Evolutionary conservation across 2,329 filamentous ascomycete species (phyloP).

Genomic region (Lachnellula suecica): DNA sequence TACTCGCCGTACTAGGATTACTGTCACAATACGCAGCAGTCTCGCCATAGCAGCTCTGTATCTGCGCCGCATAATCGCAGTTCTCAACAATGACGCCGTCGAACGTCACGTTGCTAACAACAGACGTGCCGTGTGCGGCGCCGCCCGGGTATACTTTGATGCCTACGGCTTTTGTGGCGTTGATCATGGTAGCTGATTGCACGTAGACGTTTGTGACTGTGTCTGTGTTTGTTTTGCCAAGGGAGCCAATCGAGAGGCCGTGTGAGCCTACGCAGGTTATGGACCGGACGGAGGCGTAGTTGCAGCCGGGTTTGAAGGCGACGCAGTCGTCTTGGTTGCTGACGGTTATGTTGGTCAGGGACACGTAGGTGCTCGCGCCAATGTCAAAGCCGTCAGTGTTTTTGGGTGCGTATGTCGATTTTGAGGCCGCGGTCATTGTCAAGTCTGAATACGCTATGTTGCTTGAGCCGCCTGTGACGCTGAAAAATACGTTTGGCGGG

Average conservation of each 20-base stretch:
- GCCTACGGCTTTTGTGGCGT: slow-evolving; percentile 43
- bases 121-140: slow-evolving; percentile 35
- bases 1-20: slow-evolving; percentile 34
- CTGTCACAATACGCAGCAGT: slow-evolving; percentile 36
- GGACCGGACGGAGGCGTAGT: slow-evolving; percentile 40
- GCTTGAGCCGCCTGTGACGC: slow-evolving; percentile 34
- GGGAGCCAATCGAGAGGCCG: slow-evolving; percentile 46
- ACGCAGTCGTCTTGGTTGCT: slow-evolving; percentile 60
- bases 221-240: slow-evolving; percentile 41
- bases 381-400: slow-evolving; percentile 57
- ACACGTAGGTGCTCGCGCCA: slow-evolving; percentile 43
- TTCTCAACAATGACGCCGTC: slow-evolving; percentile 36
- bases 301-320: slow-evolving; percentile 54
- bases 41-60: slow-evolving; percentile 44
- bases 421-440: slow-evolving; percentile 39
- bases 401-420: slow-evolving; percentile 39
- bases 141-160: slow-evolving; percentile 46
- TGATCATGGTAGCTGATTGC: slow-evolving; percentile 39
- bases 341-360: slow-evolving; percentile 47
- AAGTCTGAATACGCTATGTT: slow-evolving; percentile 39
- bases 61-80: slow-evolving; percentile 44
- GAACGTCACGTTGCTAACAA: slow-evolving; percentile 43
- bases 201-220: slow-evolving; percentile 43
- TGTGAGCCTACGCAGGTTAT: slow-evolving; percentile 47
- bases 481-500: slow-evolving; percentile 44